These are phyloP conservation scores for Penicillium nucicola DNA, from an alignment of 495 filamentous ascomycete genomes.

Conservation along the genomic window DNA sequence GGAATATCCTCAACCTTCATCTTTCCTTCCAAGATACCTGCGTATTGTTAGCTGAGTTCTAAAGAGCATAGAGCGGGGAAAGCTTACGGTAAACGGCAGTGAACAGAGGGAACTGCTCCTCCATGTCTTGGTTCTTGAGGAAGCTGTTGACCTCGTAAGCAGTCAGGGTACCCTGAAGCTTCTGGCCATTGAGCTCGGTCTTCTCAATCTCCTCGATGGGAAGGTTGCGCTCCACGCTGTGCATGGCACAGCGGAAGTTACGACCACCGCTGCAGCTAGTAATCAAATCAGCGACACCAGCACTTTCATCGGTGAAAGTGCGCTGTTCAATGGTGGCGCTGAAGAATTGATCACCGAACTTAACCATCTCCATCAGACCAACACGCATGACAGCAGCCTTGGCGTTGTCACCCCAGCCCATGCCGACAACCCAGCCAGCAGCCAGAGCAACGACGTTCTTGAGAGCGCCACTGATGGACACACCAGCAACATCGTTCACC, in stretches of 20 bases:
- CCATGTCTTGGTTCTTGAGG: slow-evolving; percentile 69
- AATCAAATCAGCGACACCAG: slow-evolving; percentile 93
- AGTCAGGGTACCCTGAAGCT: slow-evolving; percentile 90
- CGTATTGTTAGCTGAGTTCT: slow-evolving; percentile 12
- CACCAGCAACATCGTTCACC: slow-evolving; percentile 88
- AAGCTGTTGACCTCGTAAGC: slow-evolving; percentile 87
- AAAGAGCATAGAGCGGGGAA: neutral
- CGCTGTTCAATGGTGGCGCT: slow-evolving; percentile 67
- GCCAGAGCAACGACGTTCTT: slow-evolving; percentile 97
- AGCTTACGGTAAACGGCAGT: slow-evolving; percentile 69
- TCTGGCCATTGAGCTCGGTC: slow-evolving; percentile 92
- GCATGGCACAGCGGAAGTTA: slow-evolving; percentile 91
- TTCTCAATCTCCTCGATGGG: slow-evolving; percentile 84
- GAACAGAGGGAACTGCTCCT: slow-evolving; percentile 86
- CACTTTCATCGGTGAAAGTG: slow-evolving; percentile 95
- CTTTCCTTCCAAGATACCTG: slow-evolving; percentile 39
- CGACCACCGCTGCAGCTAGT: slow-evolving; percentile 88
- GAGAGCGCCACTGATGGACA: slow-evolving; percentile 90
- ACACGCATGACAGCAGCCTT: slow-evolving; percentile 97
- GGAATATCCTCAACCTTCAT: slow-evolving; percentile 45
- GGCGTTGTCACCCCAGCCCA: slow-evolving; percentile 97
- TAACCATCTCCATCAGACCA: slow-evolving; percentile 90
- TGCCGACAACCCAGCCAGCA: slow-evolving; percentile 90
- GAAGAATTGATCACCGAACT: slow-evolving; percentile 93
- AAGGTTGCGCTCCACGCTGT: slow-evolving; percentile 74